phyloP scores from a whole-genome alignment of 1,284 basidiomycete genomes.

The Moesziomyces globuligerus region DNA sequence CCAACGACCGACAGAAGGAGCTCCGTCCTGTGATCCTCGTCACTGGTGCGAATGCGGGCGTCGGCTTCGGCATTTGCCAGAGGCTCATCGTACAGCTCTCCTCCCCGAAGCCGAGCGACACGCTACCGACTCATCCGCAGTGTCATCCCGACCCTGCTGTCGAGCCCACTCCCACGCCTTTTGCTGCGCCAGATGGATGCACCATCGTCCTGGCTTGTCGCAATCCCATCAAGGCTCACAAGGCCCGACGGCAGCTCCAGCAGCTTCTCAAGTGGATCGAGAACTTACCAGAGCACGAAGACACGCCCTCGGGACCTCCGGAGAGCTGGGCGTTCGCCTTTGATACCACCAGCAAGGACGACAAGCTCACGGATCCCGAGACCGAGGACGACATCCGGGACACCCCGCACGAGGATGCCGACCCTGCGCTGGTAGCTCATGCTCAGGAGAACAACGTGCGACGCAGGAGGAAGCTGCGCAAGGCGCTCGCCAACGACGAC shows the following conservation, averaged over 20 bases:
- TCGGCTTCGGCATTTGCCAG: conserved; percentile 66
- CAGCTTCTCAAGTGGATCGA: conserved; percentile 52
- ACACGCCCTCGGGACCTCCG: conserved; percentile 46
- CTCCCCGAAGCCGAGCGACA: conserved; percentile 60
- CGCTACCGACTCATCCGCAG: conserved; percentile 44
- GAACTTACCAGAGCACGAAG: conserved; percentile 55
- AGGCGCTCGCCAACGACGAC: conserved; percentile 33
- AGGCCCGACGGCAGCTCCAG: conserved; percentile 57
- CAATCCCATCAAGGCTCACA: conserved; percentile 65
- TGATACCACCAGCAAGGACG: conserved; percentile 34
- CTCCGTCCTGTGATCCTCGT: conserved; percentile 62
- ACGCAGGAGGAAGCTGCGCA: conserved; percentile 42
- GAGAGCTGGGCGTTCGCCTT: conserved; percentile 49
- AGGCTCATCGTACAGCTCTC: conserved; percentile 66
- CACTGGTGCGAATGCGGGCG: conserved; percentile 65
- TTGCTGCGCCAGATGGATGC: conserved; percentile 63
- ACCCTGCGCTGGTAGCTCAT: conserved; percentile 48
- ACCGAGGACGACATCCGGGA: conserved; percentile 44
- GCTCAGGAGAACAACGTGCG: conserved; percentile 46
- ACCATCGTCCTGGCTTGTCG: conserved; percentile 66
- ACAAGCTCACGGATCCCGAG: conserved; percentile 43
- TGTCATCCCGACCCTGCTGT: conserved; percentile 11
- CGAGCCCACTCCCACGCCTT: conserved; percentile 55
- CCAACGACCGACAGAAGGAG: conserved; percentile 17
- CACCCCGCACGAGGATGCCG: conserved; percentile 55